Evolutionary conservation across 192 early-diverging fungal species (phyloP), one percentile per base, ranked within the genome.

Genomic region (Dispira simplex): DNA sequence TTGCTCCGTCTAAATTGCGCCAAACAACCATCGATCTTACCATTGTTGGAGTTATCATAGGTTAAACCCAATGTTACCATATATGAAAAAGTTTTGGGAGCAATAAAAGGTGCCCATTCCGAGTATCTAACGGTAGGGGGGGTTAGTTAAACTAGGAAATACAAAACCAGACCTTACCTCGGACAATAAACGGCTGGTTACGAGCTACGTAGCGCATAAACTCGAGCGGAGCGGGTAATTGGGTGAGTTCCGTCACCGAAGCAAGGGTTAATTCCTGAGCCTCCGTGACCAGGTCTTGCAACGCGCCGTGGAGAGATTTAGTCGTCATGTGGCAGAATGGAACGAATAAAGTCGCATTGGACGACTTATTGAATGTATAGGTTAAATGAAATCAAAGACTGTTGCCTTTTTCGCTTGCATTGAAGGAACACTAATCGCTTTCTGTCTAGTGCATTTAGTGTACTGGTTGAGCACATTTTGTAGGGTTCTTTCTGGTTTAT

Each of bases 191-290:
- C 14, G 73, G 73, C 18, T 14, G 13, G 64, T 74, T 70, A n/a
- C 47, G 63, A 4, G 32, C 26, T 5, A 73, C 68, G 5, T 64
- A 45, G 23, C 71, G 66, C 54, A 66, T 23, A 62, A 76, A 76
- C 63, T 76, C 71, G 21, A 73, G 63, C 5, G 74, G 21, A 16
- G 71, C 70, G 27, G 74, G 74, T 23, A 65, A 64, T n/a, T 46
- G 64, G 3, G 11, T 21, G 16, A 68, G 32, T n/a, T 63, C 62
- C 10, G 25, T 25, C 3, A 68, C 51, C 11, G 58, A 8, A 12
- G n/a, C 14, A 5, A n/a, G n/a, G 16, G 11, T 32, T 11, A 62
- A 39, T 21, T 32, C 28, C 43, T 45, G 59, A 21, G 44, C 43
- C n/a, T 62, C 59, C 44, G 39, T 62, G 16, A 45, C 28, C 8